Evolutionary conservation across 1,284 basidiomycete genomes (phyloP), one percentile per base, ranked within the genome.

Genomic region (Bondarzewia mesenterica): DNA sequence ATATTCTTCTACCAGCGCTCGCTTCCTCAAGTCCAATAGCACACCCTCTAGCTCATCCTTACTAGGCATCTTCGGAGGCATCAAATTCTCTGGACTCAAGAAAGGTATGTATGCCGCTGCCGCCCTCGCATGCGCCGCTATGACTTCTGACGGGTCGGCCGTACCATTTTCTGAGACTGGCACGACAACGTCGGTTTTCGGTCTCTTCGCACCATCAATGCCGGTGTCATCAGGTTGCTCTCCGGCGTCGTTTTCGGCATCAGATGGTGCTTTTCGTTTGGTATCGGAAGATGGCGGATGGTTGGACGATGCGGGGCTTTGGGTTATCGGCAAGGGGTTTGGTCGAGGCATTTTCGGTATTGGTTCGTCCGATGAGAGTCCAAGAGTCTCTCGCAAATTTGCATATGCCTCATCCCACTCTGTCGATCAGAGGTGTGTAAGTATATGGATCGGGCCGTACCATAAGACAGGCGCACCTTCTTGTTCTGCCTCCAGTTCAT

Each of bases 1-100:
- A 62, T 87, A 88, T 69, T 95, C 90, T 54, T 90, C 85, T 49
- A 93, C 78, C 45, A 96, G 64, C 15, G 85, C 85, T 63, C 82
- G 75, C 70, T 96, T 96, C 61, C 89, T 74, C 55, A 92, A 69
- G 36, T 77, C 78, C 49, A 97, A 73, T 48, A 97, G 64, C 20
- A 87, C 78, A 26, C 68, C 65, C 61, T 93, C 90, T 80, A 93
- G 86, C 67, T 94, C 89, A 46, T 82, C 77, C 43, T 75, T 71
- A 1, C 76, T 80, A 2, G 89, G 85, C 65, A 93, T 66, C 58
- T 78, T 81, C 0, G 91, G 93, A 29, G 83, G 78, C 50, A 86
- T 62, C 12, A 96, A 70, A 54, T 84, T 77, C 49, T 85, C 83
- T 4, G 84, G 68, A 27, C 78, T 70, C 7, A 96, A 74, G 63